A percentile compares a stretch with the other conserved stretches of the same genome.
These are phyloP conservation scores for Erysimum pusillum DNA, from an alignment of 441 rosid species.

Conservation along the genomic window DNA sequence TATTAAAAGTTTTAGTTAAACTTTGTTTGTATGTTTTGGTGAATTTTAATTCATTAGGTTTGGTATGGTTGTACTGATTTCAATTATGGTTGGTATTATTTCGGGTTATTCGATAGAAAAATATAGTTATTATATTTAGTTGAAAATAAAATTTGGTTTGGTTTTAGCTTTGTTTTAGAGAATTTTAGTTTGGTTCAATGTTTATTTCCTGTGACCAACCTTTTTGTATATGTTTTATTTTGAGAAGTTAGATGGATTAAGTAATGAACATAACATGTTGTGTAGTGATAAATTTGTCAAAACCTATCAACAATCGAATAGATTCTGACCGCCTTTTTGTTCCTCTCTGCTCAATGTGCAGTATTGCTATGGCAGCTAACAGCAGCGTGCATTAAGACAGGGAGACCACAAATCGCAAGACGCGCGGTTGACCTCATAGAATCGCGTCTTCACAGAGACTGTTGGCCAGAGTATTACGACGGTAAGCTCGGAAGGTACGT, in stretches of 20 bases:
- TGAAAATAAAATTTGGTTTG: not conserved
- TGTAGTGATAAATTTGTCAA: not conserved
- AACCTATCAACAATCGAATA: not conserved
- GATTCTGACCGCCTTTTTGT: conserved; percentile 24
- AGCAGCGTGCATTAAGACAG: conserved; percentile 95
- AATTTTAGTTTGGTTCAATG: not conserved
- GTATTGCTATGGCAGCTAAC: conserved; percentile 92
- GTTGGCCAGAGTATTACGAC: conserved; percentile 97
- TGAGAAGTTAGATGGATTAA: not conserved
- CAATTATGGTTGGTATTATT: not conserved
- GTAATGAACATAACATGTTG: not conserved
- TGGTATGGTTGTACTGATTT: not conserved
- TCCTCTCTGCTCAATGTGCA: conserved; percentile 43
- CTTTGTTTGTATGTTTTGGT: too few relatives aligned
- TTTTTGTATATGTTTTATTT: not conserved
- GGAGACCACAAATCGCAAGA: conserved; percentile 92
- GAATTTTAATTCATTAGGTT: too few relatives aligned
- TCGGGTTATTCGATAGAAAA: not conserved
- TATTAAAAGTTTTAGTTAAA: not conserved
- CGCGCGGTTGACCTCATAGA: conserved; percentile 86
- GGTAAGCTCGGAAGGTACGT: conserved; percentile 83
- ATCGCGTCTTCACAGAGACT: conserved; percentile 76
- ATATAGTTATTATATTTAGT: not conserved
- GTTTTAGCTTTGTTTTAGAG: not conserved
- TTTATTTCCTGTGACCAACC: not conserved